Conservation (phyloP, 2,329 filamentous ascomycete genomes). For the Cercospora janseana region DNA sequence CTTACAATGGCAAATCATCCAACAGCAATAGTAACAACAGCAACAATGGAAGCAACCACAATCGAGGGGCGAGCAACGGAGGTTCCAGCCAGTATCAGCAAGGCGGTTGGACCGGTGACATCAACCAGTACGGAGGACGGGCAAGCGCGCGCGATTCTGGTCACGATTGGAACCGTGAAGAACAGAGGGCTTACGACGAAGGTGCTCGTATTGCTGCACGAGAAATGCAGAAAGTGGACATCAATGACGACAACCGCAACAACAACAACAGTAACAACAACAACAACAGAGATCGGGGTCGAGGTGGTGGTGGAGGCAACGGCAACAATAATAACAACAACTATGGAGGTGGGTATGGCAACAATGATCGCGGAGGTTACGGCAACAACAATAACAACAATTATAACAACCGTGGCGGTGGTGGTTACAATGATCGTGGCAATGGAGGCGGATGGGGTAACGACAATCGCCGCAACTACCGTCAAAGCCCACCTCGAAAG, state of each 20-base stretch:
- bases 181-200: slow-evolving; percentile 17
- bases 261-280: slow-evolving; percentile 4
- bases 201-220: slow-evolving; percentile 15
- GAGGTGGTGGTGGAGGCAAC: slow-evolving; percentile 8
- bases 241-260: slow-evolving; percentile 9
- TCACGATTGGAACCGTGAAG: slow-evolving; percentile 15
- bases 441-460: slow-evolving; percentile 4
- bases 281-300: slow-evolving; percentile 6
- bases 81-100: neutral
- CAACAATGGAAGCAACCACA: slow-evolving; percentile 5
- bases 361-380: slow-evolving; percentile 12
- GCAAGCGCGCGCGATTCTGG: slow-evolving; percentile 11
- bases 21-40: slow-evolving; percentile 9
- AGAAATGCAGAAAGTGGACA: slow-evolving; percentile 12
- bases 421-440: slow-evolving; percentile 6
- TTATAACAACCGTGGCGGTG: slow-evolving; percentile 5
- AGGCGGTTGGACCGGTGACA: slow-evolving; percentile 2
- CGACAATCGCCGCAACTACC: slow-evolving; percentile 1
- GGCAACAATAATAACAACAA: slow-evolving; percentile 16
- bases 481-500: slow-evolving; percentile 12
- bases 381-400: slow-evolving; percentile 16
- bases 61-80: slow-evolving; percentile 13
- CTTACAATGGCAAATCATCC: slow-evolving; percentile 7
- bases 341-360: slow-evolving; percentile 4
- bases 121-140: slow-evolving; percentile 3